phyloP scores from a whole-genome alignment of 2,329 filamentous ascomycete species.

The Claviceps fusiformis region DNA sequence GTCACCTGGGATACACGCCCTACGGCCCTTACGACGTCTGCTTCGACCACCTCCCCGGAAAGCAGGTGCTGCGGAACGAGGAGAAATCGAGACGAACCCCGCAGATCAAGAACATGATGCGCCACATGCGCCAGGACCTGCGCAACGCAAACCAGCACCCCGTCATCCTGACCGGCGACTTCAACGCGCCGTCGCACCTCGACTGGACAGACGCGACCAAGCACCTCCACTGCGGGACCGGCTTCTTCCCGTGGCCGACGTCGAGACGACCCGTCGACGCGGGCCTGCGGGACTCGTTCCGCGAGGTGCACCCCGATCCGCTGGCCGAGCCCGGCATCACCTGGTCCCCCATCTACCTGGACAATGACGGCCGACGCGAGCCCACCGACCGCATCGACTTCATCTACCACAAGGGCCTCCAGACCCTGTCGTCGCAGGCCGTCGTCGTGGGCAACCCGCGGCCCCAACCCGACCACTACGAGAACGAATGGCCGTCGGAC shows the following conservation, averaged over 20 bases:
- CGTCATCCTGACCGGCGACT: slow-evolving; percentile 26
- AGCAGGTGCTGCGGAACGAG: slow-evolving; percentile 22
- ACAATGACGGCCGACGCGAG: slow-evolving; percentile 20
- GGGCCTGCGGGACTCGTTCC: slow-evolving; percentile 27
- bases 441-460: slow-evolving; percentile 21
- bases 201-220: slow-evolving; percentile 23
- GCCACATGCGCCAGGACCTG: slow-evolving; percentile 19
- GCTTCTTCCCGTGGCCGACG: slow-evolving; percentile 24
- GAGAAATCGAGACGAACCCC: slow-evolving; percentile 22
- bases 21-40: slow-evolving; percentile 32
- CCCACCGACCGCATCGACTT: slow-evolving; percentile 30
- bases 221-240: slow-evolving; percentile 23
- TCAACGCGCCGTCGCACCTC: slow-evolving; percentile 30
- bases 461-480: slow-evolving; percentile 18
- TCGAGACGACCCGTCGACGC: slow-evolving; percentile 20
- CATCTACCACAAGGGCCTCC: slow-evolving; percentile 25
- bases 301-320: slow-evolving; percentile 23
- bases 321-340: slow-evolving; percentile 19
- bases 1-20: slow-evolving; percentile 23
- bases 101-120: slow-evolving; percentile 23
- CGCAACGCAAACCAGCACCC: slow-evolving; percentile 16
- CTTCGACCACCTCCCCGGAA: slow-evolving; percentile 20
- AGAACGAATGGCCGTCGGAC: slow-evolving; percentile 30
- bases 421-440: slow-evolving; percentile 16
- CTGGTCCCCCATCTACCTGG: slow-evolving; percentile 26